Base-by-base conservation (phyloP, 2,329 filamentous ascomycete genomes). In the Colletotrichum navitas region DNA sequence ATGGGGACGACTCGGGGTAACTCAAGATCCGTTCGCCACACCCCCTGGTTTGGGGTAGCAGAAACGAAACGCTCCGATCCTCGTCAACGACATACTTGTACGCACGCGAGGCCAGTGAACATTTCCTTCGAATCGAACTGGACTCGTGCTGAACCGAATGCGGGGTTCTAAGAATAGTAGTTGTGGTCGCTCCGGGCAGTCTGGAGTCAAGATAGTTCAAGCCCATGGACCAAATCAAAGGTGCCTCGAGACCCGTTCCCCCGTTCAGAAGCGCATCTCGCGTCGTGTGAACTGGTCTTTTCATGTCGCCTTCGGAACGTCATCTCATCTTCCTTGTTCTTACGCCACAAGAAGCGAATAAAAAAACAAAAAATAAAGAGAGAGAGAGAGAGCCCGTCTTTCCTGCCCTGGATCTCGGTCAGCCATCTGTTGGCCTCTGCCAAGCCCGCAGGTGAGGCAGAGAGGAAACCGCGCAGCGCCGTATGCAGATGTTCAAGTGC, bases 11-110 rank as follows among this genome's bases (percentile, higher is more conserved):
- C n/a, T 71, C 59, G 26, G 32, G 59, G 21, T 21, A 60, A 45
- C 24, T 60, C 26, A 49, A 67, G 26, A 18, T 32, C 63, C 63
- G 63, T 63, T 32, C 36, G 34, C 59, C 34, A 34, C 16, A 6
- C n/a, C 21, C 21, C 8, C 32, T 32, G 14, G 14, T 6, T 5
- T 12, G n/a, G 18, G 32, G 24, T 18, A 59, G 34, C 21, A 41
- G 65, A 72, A 72, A 72, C 65, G 47, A 72, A 69, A 64, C 69
- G n/a, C 34, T 12, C 36, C 43, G 41, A 41, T 68, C 65, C 45
- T 63, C 10, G 14, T 5, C 36, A 58, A 32, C 36, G 32, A 51
- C 21, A 29, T 52, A 14, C 5, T 24, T 45, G 24, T 12, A 61
- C 49, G 11, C 26, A 10, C 26, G 49, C 49, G 26, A 56, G n/a